Conservation (phyloP, 2,329 filamentous ascomycete species). For the Parastagonospora nodorum region DNA sequence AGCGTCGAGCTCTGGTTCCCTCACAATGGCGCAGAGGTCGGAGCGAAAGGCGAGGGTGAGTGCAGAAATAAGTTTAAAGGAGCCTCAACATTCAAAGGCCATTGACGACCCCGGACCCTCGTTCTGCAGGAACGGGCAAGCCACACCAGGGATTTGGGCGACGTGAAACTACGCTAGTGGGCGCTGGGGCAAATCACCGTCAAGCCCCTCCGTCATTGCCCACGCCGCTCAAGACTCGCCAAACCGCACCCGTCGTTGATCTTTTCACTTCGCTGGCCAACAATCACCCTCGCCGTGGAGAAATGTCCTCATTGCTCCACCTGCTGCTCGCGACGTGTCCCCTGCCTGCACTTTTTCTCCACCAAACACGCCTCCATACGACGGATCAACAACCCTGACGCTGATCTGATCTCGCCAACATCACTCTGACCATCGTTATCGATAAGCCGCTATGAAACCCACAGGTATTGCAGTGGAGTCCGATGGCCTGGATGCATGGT, state of each 20-base stretch:
- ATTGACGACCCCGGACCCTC: conserved; percentile 17
- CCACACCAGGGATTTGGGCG: conserved; percentile 20
- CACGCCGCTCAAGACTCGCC: conserved; percentile 3
- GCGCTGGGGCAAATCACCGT: conserved; percentile 27
- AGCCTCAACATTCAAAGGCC: conserved; percentile 14
- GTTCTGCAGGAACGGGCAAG: conserved; percentile 23
- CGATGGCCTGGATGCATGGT: background rate
- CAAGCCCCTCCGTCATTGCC: conserved; percentile 9
- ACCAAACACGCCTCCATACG: conserved; percentile 5
- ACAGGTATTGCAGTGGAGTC: background rate
- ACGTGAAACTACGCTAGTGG: conserved; percentile 21
- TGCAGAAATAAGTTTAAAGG: conserved; percentile 19
- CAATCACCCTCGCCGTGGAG: conserved; percentile 10
- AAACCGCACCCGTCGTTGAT: background rate
- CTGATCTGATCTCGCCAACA: conserved; percentile 32
- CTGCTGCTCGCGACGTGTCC: background rate
- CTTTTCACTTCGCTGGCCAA: conserved; percentile 7
- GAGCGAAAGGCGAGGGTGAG: conserved; percentile 7
- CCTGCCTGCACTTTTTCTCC: background rate
- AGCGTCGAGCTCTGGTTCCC: conserved; percentile 25
- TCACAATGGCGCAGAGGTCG: conserved; percentile 17
- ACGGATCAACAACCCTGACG: conserved; percentile 11
- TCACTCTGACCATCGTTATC: conserved; percentile 13
- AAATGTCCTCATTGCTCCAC: conserved; percentile 5
- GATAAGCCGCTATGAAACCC: conserved; percentile 8